phyloP scores from a whole-genome alignment of 2,329 filamentous ascomycete species.

The Ophiostoma novo-ulmi region DNA sequence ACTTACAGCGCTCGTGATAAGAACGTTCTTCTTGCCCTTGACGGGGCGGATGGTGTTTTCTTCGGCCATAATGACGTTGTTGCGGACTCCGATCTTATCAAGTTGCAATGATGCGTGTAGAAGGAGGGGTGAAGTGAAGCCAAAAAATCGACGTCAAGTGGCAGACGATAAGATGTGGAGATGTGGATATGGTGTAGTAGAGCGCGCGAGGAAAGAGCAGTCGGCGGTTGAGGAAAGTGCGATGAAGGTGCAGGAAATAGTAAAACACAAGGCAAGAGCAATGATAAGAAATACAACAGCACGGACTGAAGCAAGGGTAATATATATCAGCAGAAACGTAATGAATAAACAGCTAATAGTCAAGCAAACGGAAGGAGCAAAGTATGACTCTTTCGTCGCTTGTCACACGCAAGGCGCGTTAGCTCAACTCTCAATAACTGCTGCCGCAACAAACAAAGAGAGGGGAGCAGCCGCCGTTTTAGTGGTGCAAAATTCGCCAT shows the following conservation, averaged over 20 bases:
- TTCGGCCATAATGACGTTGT: constrained; percentile 30
- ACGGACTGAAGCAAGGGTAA: background rate
- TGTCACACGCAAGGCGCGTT: constrained; percentile 1
- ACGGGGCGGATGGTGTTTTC: constrained; percentile 52
- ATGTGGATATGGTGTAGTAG: background rate
- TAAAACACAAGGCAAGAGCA: background rate
- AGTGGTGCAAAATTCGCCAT: constrained; percentile 7
- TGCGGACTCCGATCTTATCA: constrained; percentile 18
- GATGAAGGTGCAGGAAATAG: background rate
- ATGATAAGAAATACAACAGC: background rate
- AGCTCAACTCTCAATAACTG: background rate
- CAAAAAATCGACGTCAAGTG: constrained; percentile 12
- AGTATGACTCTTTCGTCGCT: constrained; percentile 3
- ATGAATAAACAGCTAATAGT: background rate
- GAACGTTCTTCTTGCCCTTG: constrained; percentile 73
- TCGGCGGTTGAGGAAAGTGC: background rate
- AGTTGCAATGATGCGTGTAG: background rate
- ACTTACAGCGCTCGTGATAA: constrained; percentile 85
- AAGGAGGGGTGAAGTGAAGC: constrained; percentile 14
- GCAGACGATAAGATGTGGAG: constrained; percentile 16
- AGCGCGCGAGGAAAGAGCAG: background rate
- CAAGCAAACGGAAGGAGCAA: background rate
- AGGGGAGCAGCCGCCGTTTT: constrained; percentile 2
- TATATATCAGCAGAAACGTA: background rate
- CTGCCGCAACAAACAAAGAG: no score